Evolutionary conservation across 2,329 filamentous ascomycete species (phyloP).

Genomic region (Trichoderma sp.): DNA sequence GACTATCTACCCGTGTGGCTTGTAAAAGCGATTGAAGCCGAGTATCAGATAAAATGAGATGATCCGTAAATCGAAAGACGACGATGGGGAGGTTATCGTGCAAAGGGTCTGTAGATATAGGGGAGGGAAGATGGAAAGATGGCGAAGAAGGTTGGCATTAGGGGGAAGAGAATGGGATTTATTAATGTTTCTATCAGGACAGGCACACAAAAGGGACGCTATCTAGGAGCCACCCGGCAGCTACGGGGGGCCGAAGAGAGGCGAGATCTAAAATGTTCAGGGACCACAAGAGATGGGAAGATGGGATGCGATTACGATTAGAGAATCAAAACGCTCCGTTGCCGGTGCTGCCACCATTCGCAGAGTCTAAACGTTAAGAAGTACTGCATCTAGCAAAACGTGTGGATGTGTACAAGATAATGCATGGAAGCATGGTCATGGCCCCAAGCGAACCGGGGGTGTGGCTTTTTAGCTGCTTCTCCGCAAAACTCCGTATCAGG

Average conservation of each 20-base stretch:
- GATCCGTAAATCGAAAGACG: neutral
- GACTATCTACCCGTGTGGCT: neutral
- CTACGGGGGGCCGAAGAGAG: conserved; percentile 18
- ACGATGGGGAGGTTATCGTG: neutral
- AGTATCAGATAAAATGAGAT: neutral
- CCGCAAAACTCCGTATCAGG: conserved; percentile 24
- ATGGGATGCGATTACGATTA: neutral
- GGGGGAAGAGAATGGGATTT: neutral
- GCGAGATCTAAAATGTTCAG: conserved; percentile 3
- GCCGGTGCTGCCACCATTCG: neutral
- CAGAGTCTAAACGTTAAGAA: neutral
- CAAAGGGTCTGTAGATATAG: neutral
- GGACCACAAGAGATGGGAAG: neutral
- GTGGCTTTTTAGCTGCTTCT: neutral
- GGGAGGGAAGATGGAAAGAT: neutral
- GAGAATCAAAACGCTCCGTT: neutral
- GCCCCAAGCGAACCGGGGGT: neutral
- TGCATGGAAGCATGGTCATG: neutral
- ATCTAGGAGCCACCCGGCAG: conserved; percentile 17
- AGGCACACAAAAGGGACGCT: neutral
- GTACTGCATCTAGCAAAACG: neutral
- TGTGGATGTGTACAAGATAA: neutral
- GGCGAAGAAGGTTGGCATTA: neutral
- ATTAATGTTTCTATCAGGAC: neutral
- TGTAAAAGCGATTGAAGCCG: neutral